Evolutionary conservation across 1,284 basidiomycete genomes (phyloP), one percentile per base, ranked within the genome.

Genomic region (Cryptococcus floricola): DNA sequence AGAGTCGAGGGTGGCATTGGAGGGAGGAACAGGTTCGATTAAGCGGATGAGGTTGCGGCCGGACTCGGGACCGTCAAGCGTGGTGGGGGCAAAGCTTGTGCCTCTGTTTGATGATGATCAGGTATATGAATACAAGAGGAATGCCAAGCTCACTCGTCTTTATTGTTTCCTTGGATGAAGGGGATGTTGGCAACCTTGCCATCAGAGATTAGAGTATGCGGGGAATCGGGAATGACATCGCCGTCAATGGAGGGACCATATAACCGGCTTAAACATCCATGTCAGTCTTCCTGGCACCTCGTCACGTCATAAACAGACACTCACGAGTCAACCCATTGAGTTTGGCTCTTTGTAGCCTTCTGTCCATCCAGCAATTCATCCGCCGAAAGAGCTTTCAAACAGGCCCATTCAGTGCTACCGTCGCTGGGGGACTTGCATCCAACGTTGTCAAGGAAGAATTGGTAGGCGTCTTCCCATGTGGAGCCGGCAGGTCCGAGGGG

Each of bases 131-230:
- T 10, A 8, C 39, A 12, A 16, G 19, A n/a, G 7, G 7, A 13
- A 7, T 16, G 39, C 5, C 39, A 42, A 42, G 69, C 70, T 54
- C 56, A 70, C 68, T 76, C 74, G 54, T 76, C 74, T n/a, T 66
- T 60, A 50, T 55, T 59, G 56, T 71, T 70, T 16, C 78, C 74
- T n/a, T 64, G 63, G 52, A 79, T 73, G 55, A 73, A 76, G 0
- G 78, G 76, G 9, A 73, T 66, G 34, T 66, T 63, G 0, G 66
- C 64, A 52, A 75, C 70, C 25, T 61, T 43, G 23, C 71, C 73
- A 43, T 63, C 42, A 9, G 56, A 54, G 12, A 77, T 53, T 28
- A 77, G 58, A 39, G 53, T 50, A 53, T 64, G 57, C 12, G 77
- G 67, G 10, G 63, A 62, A 39, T 63, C 62, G 10, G 71, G 65